Evolutionary conservation across 768 basidiomycete species (phyloP), one percentile per base, ranked within the genome.

Genomic region (Amanita pseudoporphyria): DNA sequence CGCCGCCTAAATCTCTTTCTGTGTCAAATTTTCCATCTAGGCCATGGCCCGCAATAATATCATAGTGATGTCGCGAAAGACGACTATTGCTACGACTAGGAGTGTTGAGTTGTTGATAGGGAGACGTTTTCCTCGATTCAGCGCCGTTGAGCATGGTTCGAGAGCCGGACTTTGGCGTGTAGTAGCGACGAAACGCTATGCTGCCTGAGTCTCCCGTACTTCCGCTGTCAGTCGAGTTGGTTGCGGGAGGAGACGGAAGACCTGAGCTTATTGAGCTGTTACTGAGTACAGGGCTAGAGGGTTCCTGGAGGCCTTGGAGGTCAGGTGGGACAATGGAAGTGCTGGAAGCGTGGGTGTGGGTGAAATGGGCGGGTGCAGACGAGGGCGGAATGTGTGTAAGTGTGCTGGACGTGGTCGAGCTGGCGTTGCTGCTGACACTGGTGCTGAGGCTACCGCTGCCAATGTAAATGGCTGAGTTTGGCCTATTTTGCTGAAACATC

Each of bases 221-320:
- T 32, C 84, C 84, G 62, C 85, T 87, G 30, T 84, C 86, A 1
- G 86, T 88, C 9, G 87, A 89, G 60, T 88, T 89, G 16, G 88
- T 87, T 22, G 85, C 87, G 37, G 88, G 88, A 0, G 88, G 88
- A 19, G 86, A 88, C 1, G 88, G 87, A 5, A 90, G 62, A 5
- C 87, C 87, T 5, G 85, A 86, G 50, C 71, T 68, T 54, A 59
- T 62, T 3, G 79, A 72, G 51, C 71, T 62, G 12, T 60, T 58
- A 54, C 67, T 69, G 30, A 72, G 66, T 19, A 67, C 70, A 9
- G 82, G 81, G 53, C 79, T 83, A n/a, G 82, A 79, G 3, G 81
- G 82, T 54, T 81, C 81, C 44, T 84, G 83, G 38, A 87, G 73
- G 57, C 82, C 81, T 3, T 84, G 84, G 16, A 85, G 69, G 41